A percentile compares a stretch with the other conserved stretches of the same genome.
phyloP scores from a whole-genome alignment of 805 yeast species.

The Yarrowia keelungensis region DNA sequence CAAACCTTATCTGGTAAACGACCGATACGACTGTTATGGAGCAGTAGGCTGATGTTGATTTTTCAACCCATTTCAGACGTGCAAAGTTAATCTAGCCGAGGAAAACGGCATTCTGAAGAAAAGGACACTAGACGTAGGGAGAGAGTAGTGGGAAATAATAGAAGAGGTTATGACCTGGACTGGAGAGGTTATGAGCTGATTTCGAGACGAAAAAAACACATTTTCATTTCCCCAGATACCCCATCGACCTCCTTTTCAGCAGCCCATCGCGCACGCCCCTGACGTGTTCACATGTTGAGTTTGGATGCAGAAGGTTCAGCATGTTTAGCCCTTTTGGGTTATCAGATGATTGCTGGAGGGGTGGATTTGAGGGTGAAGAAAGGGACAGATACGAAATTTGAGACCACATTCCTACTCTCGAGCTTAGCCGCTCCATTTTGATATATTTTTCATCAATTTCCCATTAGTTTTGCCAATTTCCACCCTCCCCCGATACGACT shows the following conservation, averaged over 20 bases:
- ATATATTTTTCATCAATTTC: too few species aligned
- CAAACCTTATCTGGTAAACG: conserved; percentile 28
- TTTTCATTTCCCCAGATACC: too few species aligned
- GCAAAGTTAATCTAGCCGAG: conserved; percentile 12
- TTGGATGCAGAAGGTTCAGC: conserved; percentile 4
- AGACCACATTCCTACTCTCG: not conserved
- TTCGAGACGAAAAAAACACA: not conserved
- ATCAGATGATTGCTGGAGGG: conserved; percentile 34
- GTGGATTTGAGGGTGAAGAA: not conserved
- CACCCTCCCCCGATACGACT: not conserved
- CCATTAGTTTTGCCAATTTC: not conserved
- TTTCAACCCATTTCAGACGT: conserved; percentile 11
- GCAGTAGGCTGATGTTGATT: conserved; percentile 31
- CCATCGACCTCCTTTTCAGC: not conserved
- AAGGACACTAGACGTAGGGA: not conserved
- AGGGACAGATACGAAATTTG: too few species aligned
- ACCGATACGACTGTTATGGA: conserved; percentile 1
- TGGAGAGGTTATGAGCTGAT: not conserved
- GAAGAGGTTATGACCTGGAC: too few species aligned
- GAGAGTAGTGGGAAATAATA: not conserved
- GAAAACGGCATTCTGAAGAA: too few species aligned
- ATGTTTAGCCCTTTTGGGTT: conserved; percentile 12
- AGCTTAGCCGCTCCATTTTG: too few species aligned
- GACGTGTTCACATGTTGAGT: conserved; percentile 37
- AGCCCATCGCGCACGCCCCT: conserved; percentile 16